phyloP scores from a whole-genome alignment of 2,329 filamentous ascomycete species.

The Colletotrichum scovillei region DNA sequence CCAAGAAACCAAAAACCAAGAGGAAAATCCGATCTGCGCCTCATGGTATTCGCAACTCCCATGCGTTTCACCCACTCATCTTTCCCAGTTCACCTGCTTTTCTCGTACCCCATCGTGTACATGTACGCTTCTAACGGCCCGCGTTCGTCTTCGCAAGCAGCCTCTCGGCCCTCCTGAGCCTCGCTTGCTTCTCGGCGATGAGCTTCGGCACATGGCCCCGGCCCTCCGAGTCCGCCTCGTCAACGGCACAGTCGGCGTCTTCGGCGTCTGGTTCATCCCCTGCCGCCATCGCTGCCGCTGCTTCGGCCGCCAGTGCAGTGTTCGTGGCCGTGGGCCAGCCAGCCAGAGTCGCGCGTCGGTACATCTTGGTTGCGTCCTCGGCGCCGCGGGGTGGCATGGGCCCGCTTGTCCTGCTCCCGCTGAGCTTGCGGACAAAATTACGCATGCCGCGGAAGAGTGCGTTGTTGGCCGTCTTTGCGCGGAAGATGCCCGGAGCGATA shows the following conservation, averaged over 20 bases:
- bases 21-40: neutral
- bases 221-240: slow-evolving; percentile 37
- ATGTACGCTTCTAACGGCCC: neutral
- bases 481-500: slow-evolving; percentile 10
- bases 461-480: slow-evolving; percentile 24
- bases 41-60: neutral
- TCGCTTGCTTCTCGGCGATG: slow-evolving; percentile 50
- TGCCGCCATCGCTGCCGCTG: slow-evolving; percentile 38
- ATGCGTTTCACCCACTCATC: neutral
- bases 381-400: slow-evolving; percentile 27
- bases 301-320: slow-evolving; percentile 32
- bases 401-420: slow-evolving; percentile 22
- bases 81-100: neutral
- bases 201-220: slow-evolving; percentile 38
- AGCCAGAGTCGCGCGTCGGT: slow-evolving; percentile 23
- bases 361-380: slow-evolving; percentile 31
- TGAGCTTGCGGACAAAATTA: slow-evolving; percentile 30
- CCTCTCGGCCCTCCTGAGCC: slow-evolving; percentile 53
- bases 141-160: slow-evolving; percentile 43
- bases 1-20: neutral
- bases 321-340: neutral
- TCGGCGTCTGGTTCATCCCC: slow-evolving; percentile 35
- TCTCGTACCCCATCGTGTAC: neutral
- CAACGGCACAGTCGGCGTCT: slow-evolving; percentile 31
- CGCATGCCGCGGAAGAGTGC: slow-evolving; percentile 33